Conservation (phyloP, 1,284 basidiomycete species). For the Sanghuangporus baumii region DNA sequence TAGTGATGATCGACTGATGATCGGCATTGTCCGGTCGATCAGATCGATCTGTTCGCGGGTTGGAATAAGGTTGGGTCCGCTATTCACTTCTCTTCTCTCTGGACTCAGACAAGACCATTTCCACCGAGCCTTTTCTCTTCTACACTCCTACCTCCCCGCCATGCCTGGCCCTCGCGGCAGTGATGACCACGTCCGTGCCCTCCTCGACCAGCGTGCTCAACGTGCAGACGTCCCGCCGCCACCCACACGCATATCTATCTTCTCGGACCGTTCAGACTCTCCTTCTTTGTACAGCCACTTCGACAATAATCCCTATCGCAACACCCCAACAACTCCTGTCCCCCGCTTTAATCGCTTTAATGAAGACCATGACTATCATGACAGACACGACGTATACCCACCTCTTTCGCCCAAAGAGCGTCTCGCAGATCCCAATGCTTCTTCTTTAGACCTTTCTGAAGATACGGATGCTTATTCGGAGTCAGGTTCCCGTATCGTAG, state of each 20-base stretch:
- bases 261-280: constrained; percentile 56
- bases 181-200: constrained; percentile 43
- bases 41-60: neutral
- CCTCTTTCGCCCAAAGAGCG: constrained; percentile 32
- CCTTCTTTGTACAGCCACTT: constrained; percentile 65
- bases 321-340: constrained; percentile 24
- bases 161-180: constrained; percentile 26
- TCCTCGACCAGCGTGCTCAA: constrained; percentile 50
- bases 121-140: constrained; percentile 1
- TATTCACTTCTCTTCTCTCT: neutral
- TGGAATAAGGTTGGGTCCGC: neutral
- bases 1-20: neutral
- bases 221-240: constrained; percentile 35
- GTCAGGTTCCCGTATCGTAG: constrained; percentile 13
- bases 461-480: constrained; percentile 36
- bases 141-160: constrained; percentile 17
- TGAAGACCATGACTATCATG: constrained; percentile 20
- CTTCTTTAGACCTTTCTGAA: constrained; percentile 56
- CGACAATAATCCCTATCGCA: constrained; percentile 40
- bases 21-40: neutral
- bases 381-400: constrained; percentile 21
- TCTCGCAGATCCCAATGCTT: constrained; percentile 44
- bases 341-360: constrained; percentile 27
- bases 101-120: constrained; percentile 9
- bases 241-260: constrained; percentile 44